Evolutionary conservation across 1,284 basidiomycete genomes (phyloP), one percentile per base, ranked within the genome.

Genomic region (Ganoderma sinense): DNA sequence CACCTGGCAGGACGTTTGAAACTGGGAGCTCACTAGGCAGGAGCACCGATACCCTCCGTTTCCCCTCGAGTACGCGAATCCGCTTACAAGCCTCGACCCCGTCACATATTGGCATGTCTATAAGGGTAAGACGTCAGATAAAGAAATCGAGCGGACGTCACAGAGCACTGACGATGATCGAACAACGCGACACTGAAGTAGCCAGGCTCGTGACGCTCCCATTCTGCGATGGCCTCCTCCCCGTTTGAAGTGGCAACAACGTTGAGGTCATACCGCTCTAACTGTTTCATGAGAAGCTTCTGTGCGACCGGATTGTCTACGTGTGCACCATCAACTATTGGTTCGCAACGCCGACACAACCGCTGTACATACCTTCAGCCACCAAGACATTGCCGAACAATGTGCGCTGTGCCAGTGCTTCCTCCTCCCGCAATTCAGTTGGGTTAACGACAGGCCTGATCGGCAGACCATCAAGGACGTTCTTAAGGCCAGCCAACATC

Each of bases 51-150:
- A 82, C 79, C 73, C 88, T 88, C 23, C 85, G 84, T 74, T 86
- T 87, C 67, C 80, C 84, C 75, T 93, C 91, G n/a, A 90, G 75
- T 20, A 85, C 72, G 60, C 91, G 84, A 26, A 93, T 67, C 45
- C 88, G 85, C 76, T 91, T 91, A 48, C 89, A 85, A 6, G 91
- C 91, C 74, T 92, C 90, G 7, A 93, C 90, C 14, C 91, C 91
- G 73, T 93, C 91, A 73, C 90, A 91, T 66, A 93, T 83, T 2
- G 91, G 91, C 91, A 93, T 93, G 75, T 92, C 91, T 92, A 36
- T 18, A 10, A 6, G 11, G 29, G 13, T 26, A 8, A 11, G 29
- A 31, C 48, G 45, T 29, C 66, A 58, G 69, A 20, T 39, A 53
- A 43, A 5, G 31, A 69, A 40, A 13, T 29, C 29, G n/a, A 36